Evolutionary conservation across 768 basidiomycete genomes (phyloP).

Genomic region (Kwoniella dendrophila): DNA sequence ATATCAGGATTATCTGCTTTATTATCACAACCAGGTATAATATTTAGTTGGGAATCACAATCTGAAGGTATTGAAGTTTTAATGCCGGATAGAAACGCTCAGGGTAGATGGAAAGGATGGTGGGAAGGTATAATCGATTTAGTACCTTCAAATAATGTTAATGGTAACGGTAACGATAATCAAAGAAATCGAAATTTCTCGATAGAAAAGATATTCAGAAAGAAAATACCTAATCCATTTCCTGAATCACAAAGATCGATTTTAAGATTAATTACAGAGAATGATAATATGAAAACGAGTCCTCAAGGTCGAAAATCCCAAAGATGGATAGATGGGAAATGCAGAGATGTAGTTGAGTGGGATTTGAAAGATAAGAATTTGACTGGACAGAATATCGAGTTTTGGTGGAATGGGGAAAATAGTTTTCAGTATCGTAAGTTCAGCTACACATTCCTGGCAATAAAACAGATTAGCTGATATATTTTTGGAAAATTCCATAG

Average conservation of each 20-base stretch:
- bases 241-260: slow-evolving; percentile 37
- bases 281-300: slow-evolving; percentile 6
- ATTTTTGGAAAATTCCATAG: slow-evolving; percentile 10
- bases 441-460: not conserved
- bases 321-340: slow-evolving; percentile 40
- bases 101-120: slow-evolving; percentile 58
- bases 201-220: slow-evolving; percentile 40
- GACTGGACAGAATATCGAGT: slow-evolving; percentile 36
- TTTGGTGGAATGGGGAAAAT: slow-evolving; percentile 44
- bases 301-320: not conserved
- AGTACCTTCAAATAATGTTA: slow-evolving; percentile 54
- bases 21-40: slow-evolving; percentile 57
- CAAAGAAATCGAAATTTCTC: slow-evolving; percentile 25
- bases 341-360: slow-evolving; percentile 32
- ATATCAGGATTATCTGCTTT: slow-evolving; percentile 78
- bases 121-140: slow-evolving; percentile 81
- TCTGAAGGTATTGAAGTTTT: slow-evolving; percentile 47
- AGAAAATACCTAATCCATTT: slow-evolving; percentile 40
- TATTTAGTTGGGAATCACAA: slow-evolving; percentile 50
- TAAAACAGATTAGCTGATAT: not conserved
- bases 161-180: not conserved
- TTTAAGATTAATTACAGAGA: slow-evolving; percentile 37
- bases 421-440: slow-evolving; percentile 44
- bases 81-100: slow-evolving; percentile 29
- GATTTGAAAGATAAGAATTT: slow-evolving; percentile 30